phyloP scores from a whole-genome alignment of 441 rosid genomes.

The Pelargonium exstipulatum region DNA sequence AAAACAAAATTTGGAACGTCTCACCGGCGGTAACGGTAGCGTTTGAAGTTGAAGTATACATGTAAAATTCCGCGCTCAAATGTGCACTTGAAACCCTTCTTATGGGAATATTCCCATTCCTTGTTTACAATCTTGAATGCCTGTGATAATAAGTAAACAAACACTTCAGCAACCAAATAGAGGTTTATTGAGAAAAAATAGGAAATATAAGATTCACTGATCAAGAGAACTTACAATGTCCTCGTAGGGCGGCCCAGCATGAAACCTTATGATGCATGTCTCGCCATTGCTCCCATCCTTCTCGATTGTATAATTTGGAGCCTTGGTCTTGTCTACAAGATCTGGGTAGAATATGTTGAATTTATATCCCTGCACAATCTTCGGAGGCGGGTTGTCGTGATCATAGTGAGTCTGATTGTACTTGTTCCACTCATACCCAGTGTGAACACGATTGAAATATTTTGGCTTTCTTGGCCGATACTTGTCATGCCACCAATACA shows the following conservation, averaged over 20 bases:
- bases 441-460: constrained; percentile 92
- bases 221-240: constrained; percentile 58
- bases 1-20: not conserved
- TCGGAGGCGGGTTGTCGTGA: constrained; percentile 96
- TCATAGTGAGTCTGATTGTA: constrained; percentile 93
- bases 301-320: constrained; percentile 71
- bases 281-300: constrained; percentile 73
- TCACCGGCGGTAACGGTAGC: constrained; percentile 81
- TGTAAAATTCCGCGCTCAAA: constrained; percentile 89
- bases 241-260: constrained; percentile 89
- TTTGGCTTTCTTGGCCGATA: constrained; percentile 91
- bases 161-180: not conserved
- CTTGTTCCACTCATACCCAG: constrained; percentile 96
- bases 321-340: constrained; percentile 81
- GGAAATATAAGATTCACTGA: not conserved
- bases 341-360: constrained; percentile 94
- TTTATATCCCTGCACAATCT: constrained; percentile 84
- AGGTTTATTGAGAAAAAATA: not conserved
- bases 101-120: constrained; percentile 95
- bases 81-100: constrained; percentile 91
- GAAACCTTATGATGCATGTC: constrained; percentile 85
- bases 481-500: constrained; percentile 99
- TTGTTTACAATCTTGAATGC: constrained; percentile 83
- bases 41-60: constrained; percentile 83
- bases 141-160: constrained; percentile 28